Evolutionary conservation across 1,284 basidiomycete genomes (phyloP).

Genomic region (Malassezia restricta): DNA sequence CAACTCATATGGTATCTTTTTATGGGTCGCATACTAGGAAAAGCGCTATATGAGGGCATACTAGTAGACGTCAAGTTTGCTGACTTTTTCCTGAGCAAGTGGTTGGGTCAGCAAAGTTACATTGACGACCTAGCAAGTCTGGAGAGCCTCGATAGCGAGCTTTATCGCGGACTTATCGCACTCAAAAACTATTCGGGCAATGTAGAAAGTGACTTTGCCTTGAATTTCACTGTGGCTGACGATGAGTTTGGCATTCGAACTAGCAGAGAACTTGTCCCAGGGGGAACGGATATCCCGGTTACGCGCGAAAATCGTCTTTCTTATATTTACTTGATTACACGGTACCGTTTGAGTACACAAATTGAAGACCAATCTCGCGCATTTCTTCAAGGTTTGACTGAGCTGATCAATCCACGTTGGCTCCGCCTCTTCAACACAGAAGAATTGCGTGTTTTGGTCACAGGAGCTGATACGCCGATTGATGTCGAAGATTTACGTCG

Average conservation of each 20-base stretch:
- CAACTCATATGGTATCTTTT: slow-evolving; percentile 72
- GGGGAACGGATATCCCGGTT: slow-evolving; percentile 73
- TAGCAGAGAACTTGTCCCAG: slow-evolving; percentile 66
- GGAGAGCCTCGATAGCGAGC: slow-evolving; percentile 53
- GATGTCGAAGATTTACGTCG: slow-evolving; percentile 36
- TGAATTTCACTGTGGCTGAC: slow-evolving; percentile 78
- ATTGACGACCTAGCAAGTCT: slow-evolving; percentile 29
- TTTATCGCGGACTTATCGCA: slow-evolving; percentile 82
- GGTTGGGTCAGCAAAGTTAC: slow-evolving; percentile 43
- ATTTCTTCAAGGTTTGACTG: slow-evolving; percentile 47
- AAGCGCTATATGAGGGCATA: slow-evolving; percentile 92
- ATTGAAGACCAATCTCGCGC: slow-evolving; percentile 66
- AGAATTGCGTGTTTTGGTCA: slow-evolving; percentile 36
- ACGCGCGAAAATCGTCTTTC: slow-evolving; percentile 77
- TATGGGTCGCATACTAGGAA: slow-evolving; percentile 81
- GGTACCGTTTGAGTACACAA: slow-evolving; percentile 77
- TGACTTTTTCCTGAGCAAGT: slow-evolving; percentile 79
- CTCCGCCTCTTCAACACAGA: slow-evolving; percentile 38
- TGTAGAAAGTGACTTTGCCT: slow-evolving; percentile 68
- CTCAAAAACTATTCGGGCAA: slow-evolving; percentile 83
- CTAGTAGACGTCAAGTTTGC: slow-evolving; percentile 92
- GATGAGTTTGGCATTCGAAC: slow-evolving; percentile 84
- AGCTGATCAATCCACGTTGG: slow-evolving; percentile 44
- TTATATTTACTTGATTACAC: slow-evolving; percentile 76
- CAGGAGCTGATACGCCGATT: slow-evolving; percentile 37